Base-by-base conservation (phyloP, 2,329 filamentous ascomycete species). In the Diaporthe sp. region DNA sequence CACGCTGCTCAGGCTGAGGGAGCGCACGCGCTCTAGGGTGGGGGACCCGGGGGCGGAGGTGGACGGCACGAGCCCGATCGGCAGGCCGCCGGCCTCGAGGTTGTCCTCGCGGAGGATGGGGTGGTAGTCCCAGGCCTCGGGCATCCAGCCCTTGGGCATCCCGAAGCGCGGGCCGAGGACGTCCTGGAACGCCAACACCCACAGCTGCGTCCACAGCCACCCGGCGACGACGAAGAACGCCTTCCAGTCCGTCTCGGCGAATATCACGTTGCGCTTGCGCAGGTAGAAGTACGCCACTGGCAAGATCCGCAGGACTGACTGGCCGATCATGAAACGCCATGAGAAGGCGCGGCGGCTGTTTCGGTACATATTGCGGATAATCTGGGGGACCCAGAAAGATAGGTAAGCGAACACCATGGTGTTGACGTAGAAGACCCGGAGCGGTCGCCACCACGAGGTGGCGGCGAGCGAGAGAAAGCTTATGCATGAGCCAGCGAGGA, bases 121-220 rank as follows among this genome's bases (percentile, higher is more conserved):
- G 83, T 99, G 96, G 82, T 99, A 99, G 81, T 99, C 96, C 90
- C 98, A 99, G 1, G 94, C 94, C 74, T 92, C 90, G n/a, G 91
- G 90, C 76, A 88, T 86, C 91, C 91, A 93, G 70, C 90, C 89
- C 60, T 90, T 89, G 2, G 92, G 93, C 0, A 98, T 86, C 73
- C 95, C 95, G 85, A 97, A 96, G n/a, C 97, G 89, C 1, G 96
- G 95, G 0, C 97, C 96, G 4, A 98, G 86, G 19, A 98, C 88
- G 78, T 96, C 94, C 86, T 99, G 97, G 57, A 91, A 93, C 1
- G 88, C 91, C n/a, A 99, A 88, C 10, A 94, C 82, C 82, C 94
- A 90, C 34, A 97, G 90, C 84, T 99, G 97, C 17, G 95, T 78
- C 95, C 95, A 98, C 4, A 98, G 84, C 96, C 96, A 98, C 3